These are phyloP conservation scores for Luvunga scandens DNA, from an alignment of 345 rosid genomes.

Conservation along the genomic window DNA sequence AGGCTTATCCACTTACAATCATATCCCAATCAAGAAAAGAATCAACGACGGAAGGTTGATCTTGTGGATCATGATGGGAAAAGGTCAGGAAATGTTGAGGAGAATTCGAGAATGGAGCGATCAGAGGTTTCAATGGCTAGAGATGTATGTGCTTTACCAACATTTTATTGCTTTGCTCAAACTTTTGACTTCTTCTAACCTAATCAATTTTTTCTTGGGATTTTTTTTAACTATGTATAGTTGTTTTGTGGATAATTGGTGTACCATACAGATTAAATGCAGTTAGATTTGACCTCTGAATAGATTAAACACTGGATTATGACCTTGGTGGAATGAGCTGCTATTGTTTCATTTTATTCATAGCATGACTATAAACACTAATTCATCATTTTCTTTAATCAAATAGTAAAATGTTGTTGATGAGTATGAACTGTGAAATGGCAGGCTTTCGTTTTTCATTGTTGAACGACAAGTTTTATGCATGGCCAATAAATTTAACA, in stretches of 20 bases:
- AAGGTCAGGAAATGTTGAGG: constrained; percentile 61
- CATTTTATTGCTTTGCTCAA: constrained; percentile 8
- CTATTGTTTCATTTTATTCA: background rate
- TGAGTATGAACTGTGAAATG: background rate
- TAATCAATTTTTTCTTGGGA: background rate
- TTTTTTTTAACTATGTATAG: background rate
- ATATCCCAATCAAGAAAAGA: constrained; percentile 39
- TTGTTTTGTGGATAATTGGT: background rate
- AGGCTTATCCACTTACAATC: constrained; percentile 47
- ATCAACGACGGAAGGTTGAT: constrained; percentile 45
- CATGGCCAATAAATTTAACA: background rate
- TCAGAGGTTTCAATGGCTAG: constrained; percentile 61
- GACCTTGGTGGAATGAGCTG: background rate
- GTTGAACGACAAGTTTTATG: background rate
- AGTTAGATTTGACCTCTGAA: background rate
- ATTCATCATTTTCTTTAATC: background rate
- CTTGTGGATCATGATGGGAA: constrained; percentile 70
- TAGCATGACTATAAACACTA: background rate
- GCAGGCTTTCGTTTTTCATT: background rate
- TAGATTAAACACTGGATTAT: background rate
- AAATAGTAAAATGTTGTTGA: background rate
- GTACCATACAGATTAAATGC: background rate
- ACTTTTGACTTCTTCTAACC: background rate
- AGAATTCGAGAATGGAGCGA: constrained; percentile 60
- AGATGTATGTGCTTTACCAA: constrained; percentile 42